phyloP scores from a whole-genome alignment of 176 grass and related monocot genomes.

The Echinochloa phyllopogon region DNA sequence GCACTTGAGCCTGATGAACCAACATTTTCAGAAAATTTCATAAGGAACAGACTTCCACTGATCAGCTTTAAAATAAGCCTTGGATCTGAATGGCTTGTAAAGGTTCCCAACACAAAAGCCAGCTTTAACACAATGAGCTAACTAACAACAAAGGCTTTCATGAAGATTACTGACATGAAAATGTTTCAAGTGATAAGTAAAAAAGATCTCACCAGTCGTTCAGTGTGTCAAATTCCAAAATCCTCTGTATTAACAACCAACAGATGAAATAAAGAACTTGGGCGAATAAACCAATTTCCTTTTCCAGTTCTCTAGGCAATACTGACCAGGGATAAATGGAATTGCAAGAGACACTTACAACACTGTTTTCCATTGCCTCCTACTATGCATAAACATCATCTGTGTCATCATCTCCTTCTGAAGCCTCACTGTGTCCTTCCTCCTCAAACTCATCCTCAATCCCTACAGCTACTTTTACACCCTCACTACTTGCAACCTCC shows the following conservation, averaged over 20 bases:
- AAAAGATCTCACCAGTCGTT: not conserved
- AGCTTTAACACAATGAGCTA: too few relatives aligned
- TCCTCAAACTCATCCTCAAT: slow-evolving; percentile 13
- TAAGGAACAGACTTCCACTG: not conserved
- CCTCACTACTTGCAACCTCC: slow-evolving; percentile 25
- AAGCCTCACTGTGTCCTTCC: slow-evolving; percentile 6
- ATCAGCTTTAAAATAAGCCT: too few relatives aligned
- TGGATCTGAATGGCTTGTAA: too few relatives aligned
- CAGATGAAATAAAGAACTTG: not conserved
- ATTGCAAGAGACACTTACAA: not conserved
- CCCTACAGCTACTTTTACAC: not conserved
- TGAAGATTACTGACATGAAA: not conserved
- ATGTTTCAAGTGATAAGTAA: slow-evolving; percentile 33
- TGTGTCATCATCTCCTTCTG: slow-evolving; percentile 23
- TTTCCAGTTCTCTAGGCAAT: slow-evolving; percentile 5
- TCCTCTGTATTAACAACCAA: not conserved
- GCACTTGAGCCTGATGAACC: not conserved
- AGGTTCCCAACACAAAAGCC: too few relatives aligned
- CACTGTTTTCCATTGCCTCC: not conserved
- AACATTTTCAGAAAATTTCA: not conserved
- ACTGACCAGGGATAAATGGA: slow-evolving; percentile 4
- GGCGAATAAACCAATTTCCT: not conserved
- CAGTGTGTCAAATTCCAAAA: not conserved
- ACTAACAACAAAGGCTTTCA: slow-evolving; percentile 23
- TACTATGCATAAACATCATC: not conserved